phyloP scores from a whole-genome alignment of 164 flowering plant genomes.

The Buxus sempervirens region DNA sequence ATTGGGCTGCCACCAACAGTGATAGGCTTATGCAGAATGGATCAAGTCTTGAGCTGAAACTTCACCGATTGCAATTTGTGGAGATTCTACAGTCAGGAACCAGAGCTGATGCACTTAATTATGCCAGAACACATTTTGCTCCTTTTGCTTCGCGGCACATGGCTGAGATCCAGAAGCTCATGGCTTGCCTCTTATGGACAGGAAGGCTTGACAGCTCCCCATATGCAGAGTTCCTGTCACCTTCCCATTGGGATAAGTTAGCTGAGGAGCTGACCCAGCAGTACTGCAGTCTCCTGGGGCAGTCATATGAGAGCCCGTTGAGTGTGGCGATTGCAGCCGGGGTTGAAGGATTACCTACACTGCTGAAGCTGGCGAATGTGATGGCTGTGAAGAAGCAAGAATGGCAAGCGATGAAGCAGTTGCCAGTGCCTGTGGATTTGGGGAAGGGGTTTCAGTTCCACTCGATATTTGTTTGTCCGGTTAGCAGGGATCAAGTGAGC shows the following conservation, averaged over 20 bases:
- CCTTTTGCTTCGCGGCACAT: conserved; percentile 47
- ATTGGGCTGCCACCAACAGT: conserved; percentile 52
- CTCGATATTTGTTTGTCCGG: conserved; percentile 83
- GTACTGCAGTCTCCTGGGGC: conserved; percentile 66
- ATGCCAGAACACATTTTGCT: conserved; percentile 51
- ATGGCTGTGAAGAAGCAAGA: conserved; percentile 72
- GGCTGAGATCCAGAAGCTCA: conserved; percentile 72
- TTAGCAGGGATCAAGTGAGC: conserved; percentile 67
- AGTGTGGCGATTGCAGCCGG: conserved; percentile 68
- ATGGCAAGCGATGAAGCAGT: conserved; percentile 75
- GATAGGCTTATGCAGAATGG: conserved; percentile 52
- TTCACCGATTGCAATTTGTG: conserved; percentile 61
- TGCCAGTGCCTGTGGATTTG: conserved; percentile 76
- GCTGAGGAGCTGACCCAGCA: conserved; percentile 54
- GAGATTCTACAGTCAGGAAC: conserved; percentile 55
- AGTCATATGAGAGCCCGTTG: conserved; percentile 66
- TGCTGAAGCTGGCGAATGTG: conserved; percentile 69
- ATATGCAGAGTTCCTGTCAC: conserved; percentile 49
- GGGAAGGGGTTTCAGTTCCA: conserved; percentile 75
- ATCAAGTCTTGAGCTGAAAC: conserved; percentile 61
- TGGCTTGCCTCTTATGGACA: conserved; percentile 69
- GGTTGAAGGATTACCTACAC: conserved; percentile 60
- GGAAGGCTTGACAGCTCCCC: conserved; percentile 68
- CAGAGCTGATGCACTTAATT: conserved; percentile 54
- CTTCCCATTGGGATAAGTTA: conserved; percentile 55